Evolutionary conservation across 371 early-diverging fungal genomes (phyloP).

Genomic region (Mucor ambiguus): DNA sequence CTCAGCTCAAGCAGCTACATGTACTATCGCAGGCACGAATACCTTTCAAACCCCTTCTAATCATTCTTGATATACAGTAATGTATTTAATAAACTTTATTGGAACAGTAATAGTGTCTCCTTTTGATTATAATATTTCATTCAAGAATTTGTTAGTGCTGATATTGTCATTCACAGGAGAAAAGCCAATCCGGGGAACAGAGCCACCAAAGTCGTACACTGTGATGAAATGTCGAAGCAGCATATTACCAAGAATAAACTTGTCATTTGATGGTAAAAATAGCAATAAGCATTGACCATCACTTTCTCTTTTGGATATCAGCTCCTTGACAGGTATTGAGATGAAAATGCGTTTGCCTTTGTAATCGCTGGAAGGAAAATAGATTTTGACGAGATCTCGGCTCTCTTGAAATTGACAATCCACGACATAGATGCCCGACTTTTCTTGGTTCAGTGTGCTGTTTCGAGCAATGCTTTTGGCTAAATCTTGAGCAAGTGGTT

Average conservation of each 20-base stretch:
- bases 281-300: slow-evolving; percentile 34
- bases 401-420: slow-evolving; percentile 31
- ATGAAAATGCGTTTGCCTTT: neutral
- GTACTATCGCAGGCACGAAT: neutral
- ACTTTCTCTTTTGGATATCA: slow-evolving; percentile 18
- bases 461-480: slow-evolving; percentile 21
- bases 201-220: slow-evolving; percentile 49
- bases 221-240: slow-evolving; percentile 41
- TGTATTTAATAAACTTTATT: neutral
- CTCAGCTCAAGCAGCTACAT: neutral
- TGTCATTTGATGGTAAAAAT: slow-evolving; percentile 29
- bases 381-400: slow-evolving; percentile 19
- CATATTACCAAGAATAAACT: slow-evolving; percentile 45
- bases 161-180: slow-evolving; percentile 18
- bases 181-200: slow-evolving; percentile 41
- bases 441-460: neutral
- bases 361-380: slow-evolving; percentile 15
- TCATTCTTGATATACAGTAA: neutral
- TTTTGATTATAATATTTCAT: neutral
- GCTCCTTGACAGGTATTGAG: slow-evolving; percentile 18
- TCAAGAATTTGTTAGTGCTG: neutral
- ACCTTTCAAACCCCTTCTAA: neutral
- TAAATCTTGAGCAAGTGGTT: slow-evolving; percentile 26
- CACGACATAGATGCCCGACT: slow-evolving; percentile 16
- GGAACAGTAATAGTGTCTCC: neutral